Evolutionary conservation across 2,329 filamentous ascomycete species (phyloP).

Genomic region (Penicillium aurantiogriseum): DNA sequence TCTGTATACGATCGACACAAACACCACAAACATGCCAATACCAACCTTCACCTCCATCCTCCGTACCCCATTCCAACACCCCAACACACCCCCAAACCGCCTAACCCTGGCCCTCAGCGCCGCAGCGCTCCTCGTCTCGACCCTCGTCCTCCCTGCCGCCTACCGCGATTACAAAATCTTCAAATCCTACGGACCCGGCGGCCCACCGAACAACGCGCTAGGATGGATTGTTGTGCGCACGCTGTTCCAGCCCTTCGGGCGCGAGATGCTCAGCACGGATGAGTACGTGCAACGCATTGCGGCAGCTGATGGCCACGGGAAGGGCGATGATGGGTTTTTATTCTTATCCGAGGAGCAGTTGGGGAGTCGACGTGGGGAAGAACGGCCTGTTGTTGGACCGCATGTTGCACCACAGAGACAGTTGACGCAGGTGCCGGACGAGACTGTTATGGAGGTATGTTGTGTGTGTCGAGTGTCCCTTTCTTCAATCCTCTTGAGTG

Average conservation of each 20-base stretch:
- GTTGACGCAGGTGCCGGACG: slow-evolving; percentile 24
- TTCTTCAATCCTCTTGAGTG: no score
- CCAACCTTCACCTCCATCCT: slow-evolving; percentile 4
- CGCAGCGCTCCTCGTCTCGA: slow-evolving; percentile 13
- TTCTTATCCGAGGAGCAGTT: slow-evolving; percentile 19
- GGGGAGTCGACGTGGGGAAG: slow-evolving; percentile 11
- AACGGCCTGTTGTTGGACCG: slow-evolving; percentile 26
- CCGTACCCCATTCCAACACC: slow-evolving; percentile 10
- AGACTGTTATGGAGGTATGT: slow-evolving; percentile 28
- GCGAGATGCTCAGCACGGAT: slow-evolving; percentile 32
- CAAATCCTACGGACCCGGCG: slow-evolving; percentile 38
- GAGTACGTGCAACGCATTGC: slow-evolving; percentile 27
- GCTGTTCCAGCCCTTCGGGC: slow-evolving; percentile 25
- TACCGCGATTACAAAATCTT: slow-evolving; percentile 40
- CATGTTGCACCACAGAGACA: slow-evolving; percentile 35
- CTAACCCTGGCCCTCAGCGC: slow-evolving; percentile 20
- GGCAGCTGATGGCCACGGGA: slow-evolving; percentile 24
- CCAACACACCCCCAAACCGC: slow-evolving; percentile 9
- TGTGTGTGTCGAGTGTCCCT: not conserved
- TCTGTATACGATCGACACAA: not conserved
- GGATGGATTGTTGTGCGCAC: slow-evolving; percentile 34
- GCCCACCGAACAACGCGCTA: slow-evolving; percentile 36
- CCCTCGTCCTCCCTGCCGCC: slow-evolving; percentile 21
- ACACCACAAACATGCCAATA: slow-evolving; percentile 2
- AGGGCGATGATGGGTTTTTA: slow-evolving; percentile 20